These are phyloP conservation scores for Torrubiella hemipterigena DNA, from an alignment of 2,329 filamentous ascomycete species.

Conservation along the genomic window DNA sequence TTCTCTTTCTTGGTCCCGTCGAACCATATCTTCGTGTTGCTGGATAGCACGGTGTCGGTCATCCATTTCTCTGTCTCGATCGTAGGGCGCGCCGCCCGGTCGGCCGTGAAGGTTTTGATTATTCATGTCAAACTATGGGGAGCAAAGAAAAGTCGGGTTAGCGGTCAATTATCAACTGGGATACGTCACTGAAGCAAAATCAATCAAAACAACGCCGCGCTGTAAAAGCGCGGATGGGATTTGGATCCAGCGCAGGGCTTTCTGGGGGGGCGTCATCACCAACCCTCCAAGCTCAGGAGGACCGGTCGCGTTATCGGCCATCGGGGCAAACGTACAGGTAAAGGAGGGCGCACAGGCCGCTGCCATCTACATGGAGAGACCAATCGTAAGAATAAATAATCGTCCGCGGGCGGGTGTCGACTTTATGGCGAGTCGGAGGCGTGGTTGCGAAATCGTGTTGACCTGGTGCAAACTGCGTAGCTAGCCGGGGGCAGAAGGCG, in stretches of 20 bases:
- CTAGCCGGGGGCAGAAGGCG: slow-evolving; percentile 17
- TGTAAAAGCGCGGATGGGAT: too few species aligned
- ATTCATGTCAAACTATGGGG: slow-evolving; percentile 29
- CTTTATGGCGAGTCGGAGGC: slow-evolving; percentile 3
- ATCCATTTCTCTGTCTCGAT: slow-evolving; percentile 36
- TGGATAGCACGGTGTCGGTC: slow-evolving; percentile 34
- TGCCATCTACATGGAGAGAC: slow-evolving; percentile 23
- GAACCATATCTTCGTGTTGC: slow-evolving; percentile 34
- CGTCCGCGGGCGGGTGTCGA: too few species aligned
- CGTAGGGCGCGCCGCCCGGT: slow-evolving; percentile 27
- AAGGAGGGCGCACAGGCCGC: slow-evolving; percentile 16
- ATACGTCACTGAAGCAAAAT: slow-evolving; percentile 5
- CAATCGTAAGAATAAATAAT: slow-evolving; percentile 7
- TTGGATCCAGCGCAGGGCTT: too few species aligned
- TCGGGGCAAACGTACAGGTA: slow-evolving; percentile 18
- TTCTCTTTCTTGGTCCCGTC: slow-evolving; percentile 30
- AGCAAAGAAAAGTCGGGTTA: too few species aligned
- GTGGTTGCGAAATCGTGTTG: slow-evolving; percentile 11
- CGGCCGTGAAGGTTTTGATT: slow-evolving; percentile 30
- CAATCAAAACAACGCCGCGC: neutral
- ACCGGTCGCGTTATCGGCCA: slow-evolving; percentile 14
- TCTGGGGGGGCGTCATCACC: too few species aligned
- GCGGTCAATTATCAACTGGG: too few species aligned
- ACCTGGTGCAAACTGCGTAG: slow-evolving; percentile 23
- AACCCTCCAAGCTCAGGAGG: slow-evolving; percentile 8